These are phyloP conservation scores for Pythium dissimile DNA, from an alignment of 352 stramenopile genomes.

Conservation along the genomic window DNA sequence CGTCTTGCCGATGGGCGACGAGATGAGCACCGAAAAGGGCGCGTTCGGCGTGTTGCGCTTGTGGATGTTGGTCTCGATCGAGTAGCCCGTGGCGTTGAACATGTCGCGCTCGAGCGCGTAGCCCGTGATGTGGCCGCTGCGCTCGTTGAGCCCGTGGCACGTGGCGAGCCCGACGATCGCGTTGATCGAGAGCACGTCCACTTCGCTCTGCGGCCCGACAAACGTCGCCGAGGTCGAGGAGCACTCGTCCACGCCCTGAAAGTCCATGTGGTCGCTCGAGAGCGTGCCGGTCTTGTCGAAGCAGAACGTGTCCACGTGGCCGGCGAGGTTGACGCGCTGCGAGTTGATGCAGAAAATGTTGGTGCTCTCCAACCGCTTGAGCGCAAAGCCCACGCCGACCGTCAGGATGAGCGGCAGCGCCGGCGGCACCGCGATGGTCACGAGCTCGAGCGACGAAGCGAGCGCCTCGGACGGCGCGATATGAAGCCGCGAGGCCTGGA, in stretches of 20 bases:
- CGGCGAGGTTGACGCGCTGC: conserved; percentile 63
- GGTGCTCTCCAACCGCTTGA: conserved; percentile 26
- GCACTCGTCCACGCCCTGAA: conserved; percentile 70
- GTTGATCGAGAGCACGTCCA: conserved; percentile 62
- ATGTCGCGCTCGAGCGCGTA: conserved; percentile 73
- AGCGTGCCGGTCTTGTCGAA: conserved; percentile 85
- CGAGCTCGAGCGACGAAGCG: conserved; percentile 38
- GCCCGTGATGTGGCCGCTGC: conserved; percentile 45
- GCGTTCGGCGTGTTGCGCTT: conserved; percentile 38
- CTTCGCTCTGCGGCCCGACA: conserved; percentile 53
- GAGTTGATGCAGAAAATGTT: conserved; percentile 40
- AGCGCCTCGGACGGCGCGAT: conserved; percentile 22
- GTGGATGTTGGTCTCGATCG: conserved; percentile 61
- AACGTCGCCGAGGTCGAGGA: conserved; percentile 31
- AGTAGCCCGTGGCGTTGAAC: conserved; percentile 70
- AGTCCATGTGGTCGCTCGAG: conserved; percentile 68
- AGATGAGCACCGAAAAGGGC: conserved; percentile 62
- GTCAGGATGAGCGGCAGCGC: conserved; percentile 49
- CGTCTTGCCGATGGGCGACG: conserved; percentile 62
- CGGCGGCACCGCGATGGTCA: conserved; percentile 50
- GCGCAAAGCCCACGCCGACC: conserved; percentile 40
- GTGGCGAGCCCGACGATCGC: conserved; percentile 61
- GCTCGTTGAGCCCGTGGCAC: conserved; percentile 62
- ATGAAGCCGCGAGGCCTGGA: conserved; percentile 20
- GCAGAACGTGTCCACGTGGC: conserved; percentile 72